phyloP scores from a whole-genome alignment of 2,329 filamentous ascomycete genomes.

The Epichloe sylvatica region DNA sequence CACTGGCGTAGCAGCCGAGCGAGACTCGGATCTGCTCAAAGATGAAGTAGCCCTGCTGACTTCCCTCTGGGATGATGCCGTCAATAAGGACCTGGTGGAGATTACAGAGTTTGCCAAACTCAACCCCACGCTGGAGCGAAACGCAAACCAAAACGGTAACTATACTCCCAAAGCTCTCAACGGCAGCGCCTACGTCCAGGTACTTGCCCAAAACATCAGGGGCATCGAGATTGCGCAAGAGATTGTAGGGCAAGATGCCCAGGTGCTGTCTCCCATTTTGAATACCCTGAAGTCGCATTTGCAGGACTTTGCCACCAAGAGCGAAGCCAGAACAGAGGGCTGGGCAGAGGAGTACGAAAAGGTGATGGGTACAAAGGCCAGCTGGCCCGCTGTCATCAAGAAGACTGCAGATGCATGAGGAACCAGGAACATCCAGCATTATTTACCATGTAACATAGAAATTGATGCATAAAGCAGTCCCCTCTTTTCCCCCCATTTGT shows the following conservation, averaged over 20 bases:
- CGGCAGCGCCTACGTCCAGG: constrained; percentile 15
- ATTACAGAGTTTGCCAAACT: constrained; percentile 14
- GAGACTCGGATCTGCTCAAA: constrained; percentile 12
- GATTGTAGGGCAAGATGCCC: constrained; percentile 20
- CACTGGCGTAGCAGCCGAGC: constrained; percentile 12
- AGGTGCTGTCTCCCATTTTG: constrained; percentile 25
- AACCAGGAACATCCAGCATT: not conserved
- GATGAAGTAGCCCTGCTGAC: constrained; percentile 17
- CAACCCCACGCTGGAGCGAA: constrained; percentile 10
- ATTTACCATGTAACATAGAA: not conserved
- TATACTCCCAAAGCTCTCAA: constrained; percentile 9
- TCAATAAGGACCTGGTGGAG: constrained; percentile 9
- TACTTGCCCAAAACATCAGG: constrained; percentile 20
- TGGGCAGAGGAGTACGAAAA: constrained; percentile 16
- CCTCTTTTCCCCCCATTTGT: not conserved
- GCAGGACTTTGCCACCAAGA: constrained; percentile 14
- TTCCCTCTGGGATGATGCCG: constrained; percentile 14
- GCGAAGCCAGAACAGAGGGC: constrained; percentile 5
- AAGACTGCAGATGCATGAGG: not conserved
- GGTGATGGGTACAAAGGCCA: constrained; percentile 15
- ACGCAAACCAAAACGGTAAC: constrained; percentile 1
- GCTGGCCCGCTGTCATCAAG: constrained; percentile 11
- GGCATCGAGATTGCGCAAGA: constrained; percentile 32
- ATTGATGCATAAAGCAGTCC: constrained; percentile 13
- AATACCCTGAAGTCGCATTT: constrained; percentile 24